Conservation (phyloP, 352 stramenopile species). For the Phytophthora brassicae region DNA sequence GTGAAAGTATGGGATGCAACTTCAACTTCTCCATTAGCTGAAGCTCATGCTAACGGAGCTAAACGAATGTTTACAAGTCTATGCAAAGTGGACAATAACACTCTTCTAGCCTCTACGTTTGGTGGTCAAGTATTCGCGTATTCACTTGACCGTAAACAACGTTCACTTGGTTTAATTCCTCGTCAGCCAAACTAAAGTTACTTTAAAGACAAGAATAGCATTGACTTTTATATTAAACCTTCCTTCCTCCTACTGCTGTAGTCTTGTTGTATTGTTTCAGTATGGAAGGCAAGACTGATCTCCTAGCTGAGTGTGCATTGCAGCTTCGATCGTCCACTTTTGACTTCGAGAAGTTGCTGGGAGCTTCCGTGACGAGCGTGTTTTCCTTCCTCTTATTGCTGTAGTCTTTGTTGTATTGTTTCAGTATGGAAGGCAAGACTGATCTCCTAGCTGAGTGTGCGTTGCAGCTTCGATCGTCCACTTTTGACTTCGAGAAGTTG, state of each 20-base stretch:
- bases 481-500: conserved; percentile 65
- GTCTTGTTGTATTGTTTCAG: no score
- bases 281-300: conserved; percentile 5
- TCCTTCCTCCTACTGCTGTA: no score
- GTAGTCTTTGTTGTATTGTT: no score
- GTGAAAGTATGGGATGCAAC: conserved; percentile 70
- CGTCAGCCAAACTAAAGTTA: conserved; percentile 9
- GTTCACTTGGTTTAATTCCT: conserved; percentile 21
- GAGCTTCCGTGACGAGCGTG: conserved; percentile 40
- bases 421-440: no score
- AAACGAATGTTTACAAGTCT: conserved; percentile 71
- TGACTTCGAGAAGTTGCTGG: conserved; percentile 66
- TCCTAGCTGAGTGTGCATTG: conserved; percentile 52
- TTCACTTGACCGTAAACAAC: conserved; percentile 30
- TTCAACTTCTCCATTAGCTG: conserved; percentile 33
- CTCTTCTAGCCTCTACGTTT: conserved; percentile 63
- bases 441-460: conserved; percentile 52
- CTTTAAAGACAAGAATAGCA: conserved; percentile 23
- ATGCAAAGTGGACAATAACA: conserved; percentile 33
- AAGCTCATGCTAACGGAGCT: conserved; percentile 44
- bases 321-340: conserved; percentile 47
- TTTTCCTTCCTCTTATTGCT: no score
- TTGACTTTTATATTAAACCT: no score
- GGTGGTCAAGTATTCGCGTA: conserved; percentile 50
- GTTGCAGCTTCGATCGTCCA: conserved; percentile 45